Conservation (phyloP, 2,329 filamentous ascomycete genomes). For the Fusarium sp. region DNA sequence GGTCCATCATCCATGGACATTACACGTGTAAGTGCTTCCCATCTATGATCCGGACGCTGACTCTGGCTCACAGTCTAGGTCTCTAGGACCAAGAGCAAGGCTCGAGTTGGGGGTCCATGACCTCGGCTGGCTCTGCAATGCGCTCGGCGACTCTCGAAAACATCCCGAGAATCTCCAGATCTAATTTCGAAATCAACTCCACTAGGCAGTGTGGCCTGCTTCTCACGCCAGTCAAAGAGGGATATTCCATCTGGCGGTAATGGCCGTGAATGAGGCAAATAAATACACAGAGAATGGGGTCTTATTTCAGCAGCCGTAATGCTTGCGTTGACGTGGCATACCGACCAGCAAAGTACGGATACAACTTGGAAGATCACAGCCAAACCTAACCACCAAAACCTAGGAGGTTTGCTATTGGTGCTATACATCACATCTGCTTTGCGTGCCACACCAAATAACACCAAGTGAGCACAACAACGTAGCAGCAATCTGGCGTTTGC, state of each 20-base stretch:
- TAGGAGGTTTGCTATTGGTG: slow-evolving; percentile 1
- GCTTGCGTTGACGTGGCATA: slow-evolving; percentile 23
- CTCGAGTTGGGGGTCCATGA: slow-evolving; percentile 20
- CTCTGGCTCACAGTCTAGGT: slow-evolving; percentile 9
- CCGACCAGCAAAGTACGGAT: slow-evolving; percentile 3
- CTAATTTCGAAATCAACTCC: slow-evolving; percentile 26
- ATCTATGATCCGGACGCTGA: slow-evolving; percentile 20
- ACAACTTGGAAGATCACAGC: slow-evolving; percentile 24
- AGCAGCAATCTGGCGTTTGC: slow-evolving; percentile 16
- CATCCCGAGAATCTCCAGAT: slow-evolving; percentile 25
- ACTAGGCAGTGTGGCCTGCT: slow-evolving; percentile 21
- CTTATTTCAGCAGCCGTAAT: slow-evolving; percentile 26
- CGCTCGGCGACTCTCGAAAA: slow-evolving; percentile 37
- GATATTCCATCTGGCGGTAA: slow-evolving; percentile 14
- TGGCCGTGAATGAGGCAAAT: slow-evolving; percentile 34
- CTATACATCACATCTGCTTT: slow-evolving; percentile 8
- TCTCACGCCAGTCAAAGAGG: slow-evolving; percentile 36
- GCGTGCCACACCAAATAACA: slow-evolving; percentile 17
- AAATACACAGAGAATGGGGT: slow-evolving; percentile 21
- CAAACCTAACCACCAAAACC: slow-evolving; percentile 18
- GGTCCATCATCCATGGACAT: slow-evolving; percentile 28
- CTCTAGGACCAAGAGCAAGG: not conserved
- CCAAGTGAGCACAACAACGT: slow-evolving; percentile 14
- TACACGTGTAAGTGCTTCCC: slow-evolving; percentile 32
- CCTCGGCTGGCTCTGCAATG: slow-evolving; percentile 32